phyloP scores from a whole-genome alignment of 2,329 filamentous ascomycete species.

The Cladosporium phlei region DNA sequence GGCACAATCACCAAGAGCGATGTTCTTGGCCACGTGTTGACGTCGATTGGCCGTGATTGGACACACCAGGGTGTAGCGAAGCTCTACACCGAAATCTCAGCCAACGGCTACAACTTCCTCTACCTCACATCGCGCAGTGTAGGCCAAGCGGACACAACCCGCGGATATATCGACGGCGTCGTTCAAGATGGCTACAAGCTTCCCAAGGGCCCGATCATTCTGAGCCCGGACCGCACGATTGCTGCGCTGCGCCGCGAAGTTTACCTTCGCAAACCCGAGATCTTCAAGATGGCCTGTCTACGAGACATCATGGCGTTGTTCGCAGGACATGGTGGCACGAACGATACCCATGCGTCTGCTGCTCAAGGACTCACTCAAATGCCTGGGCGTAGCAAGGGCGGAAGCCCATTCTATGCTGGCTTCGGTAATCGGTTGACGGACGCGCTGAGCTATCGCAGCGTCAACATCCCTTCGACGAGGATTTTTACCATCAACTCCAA shows the following conservation, averaged over 20 bases:
- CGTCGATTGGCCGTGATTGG: conserved; percentile 97
- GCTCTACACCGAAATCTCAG: conserved; percentile 89
- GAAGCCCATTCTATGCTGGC: conserved; percentile 83
- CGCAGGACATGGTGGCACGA: conserved; percentile 34
- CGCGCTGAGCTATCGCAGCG: conserved; percentile 89
- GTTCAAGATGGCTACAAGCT: conserved; percentile 80
- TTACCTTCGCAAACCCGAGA: conserved; percentile 91
- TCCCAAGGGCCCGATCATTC: conserved; percentile 86
- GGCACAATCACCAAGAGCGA: conserved; percentile 87
- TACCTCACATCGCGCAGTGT: conserved; percentile 93
- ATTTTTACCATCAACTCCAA: conserved; percentile 99
- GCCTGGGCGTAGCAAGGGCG: conserved; percentile 25
- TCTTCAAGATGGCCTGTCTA: conserved; percentile 99
- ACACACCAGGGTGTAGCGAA: conserved; percentile 96
- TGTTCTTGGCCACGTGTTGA: conserved; percentile 73
- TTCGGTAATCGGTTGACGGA: conserved; percentile 97
- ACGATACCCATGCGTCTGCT: conserved; percentile 24
- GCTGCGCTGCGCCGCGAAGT: conserved; percentile 87
- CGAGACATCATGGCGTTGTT: conserved; percentile 91
- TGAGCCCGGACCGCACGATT: conserved; percentile 91
- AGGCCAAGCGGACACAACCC: conserved; percentile 84
- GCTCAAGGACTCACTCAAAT: conserved; percentile 23
- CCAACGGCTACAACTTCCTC: conserved; percentile 98
- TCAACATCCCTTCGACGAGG: conserved; percentile 87
- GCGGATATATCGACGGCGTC: conserved; percentile 84